Evolutionary conservation across 2,329 filamentous ascomycete species (phyloP), one percentile per base, ranked within the genome.

Genomic region (Verticillium isaacii): DNA sequence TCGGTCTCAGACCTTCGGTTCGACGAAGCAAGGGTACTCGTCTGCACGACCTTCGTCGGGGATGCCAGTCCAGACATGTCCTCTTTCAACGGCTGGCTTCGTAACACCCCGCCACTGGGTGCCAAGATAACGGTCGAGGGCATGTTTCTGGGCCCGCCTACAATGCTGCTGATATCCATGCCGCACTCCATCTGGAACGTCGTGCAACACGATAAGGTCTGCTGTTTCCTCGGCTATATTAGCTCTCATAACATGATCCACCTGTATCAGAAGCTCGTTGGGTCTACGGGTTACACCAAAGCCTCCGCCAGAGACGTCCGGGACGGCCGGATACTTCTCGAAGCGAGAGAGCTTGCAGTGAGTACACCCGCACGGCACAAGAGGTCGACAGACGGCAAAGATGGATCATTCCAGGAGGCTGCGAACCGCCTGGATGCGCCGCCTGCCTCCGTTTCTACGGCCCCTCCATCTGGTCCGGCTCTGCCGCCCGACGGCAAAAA

Each of bases 211-310:
- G 85, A 89, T 66, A 88, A 88, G 68, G 85, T 88, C 25, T 89
- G 86, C 72, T 86, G 83, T 66, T 88, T 86, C 63, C 70, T 89
- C 56, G 87, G 87, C 36, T 86, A 86, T 66, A 84, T 89, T 66
- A 88, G 82, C 66, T 89, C 87, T 1, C 85, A 87, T 68, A 89
- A 89, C 72, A 85, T 89, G 82, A 84, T 85, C 9, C 83, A 85
- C 60, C 78, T 89, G 9, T 89, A 89, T 68, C 80, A 87, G 62
- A 80, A 80, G 39, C 74, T 89, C 5, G 78, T 89, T 62, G 80
- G 80, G 7, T 77, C 77, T 1, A 73, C 77, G 11, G 75, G 79
- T 11, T 73, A 78, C 4, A 73, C 74, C 55, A 75, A 77, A 55
- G 77, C 80, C 2, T 80, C 80, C 9, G 75, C 79, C 7, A 84